These are phyloP conservation scores for Haberlea rhodopensis DNA, from an alignment of 257 asterid species.

Conservation along the genomic window DNA sequence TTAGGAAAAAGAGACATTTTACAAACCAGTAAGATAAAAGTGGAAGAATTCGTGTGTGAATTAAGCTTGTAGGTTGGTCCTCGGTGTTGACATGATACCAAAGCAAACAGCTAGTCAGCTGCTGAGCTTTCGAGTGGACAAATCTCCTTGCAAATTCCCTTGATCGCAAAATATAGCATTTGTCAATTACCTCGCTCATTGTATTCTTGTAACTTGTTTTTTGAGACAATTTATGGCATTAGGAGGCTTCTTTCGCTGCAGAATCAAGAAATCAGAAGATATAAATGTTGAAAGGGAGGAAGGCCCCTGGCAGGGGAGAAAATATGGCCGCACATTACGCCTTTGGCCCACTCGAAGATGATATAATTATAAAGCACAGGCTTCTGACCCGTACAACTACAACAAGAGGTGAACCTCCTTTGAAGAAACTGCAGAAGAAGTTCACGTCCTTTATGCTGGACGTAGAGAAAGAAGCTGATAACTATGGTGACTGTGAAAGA, in stretches of 20 bases:
- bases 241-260: conserved; percentile 27
- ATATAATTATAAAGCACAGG: conserved; percentile 79
- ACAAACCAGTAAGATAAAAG: neutral
- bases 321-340: conserved; percentile 69
- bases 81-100: neutral
- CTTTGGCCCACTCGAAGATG: conserved; percentile 91
- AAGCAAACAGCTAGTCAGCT: too few relatives aligned
- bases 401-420: conserved; percentile 93
- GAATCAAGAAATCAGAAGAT: conserved; percentile 28
- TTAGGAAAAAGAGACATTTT: too few relatives aligned
- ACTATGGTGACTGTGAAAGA: conserved; percentile 72
- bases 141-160: neutral
- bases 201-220: neutral
- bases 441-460: conserved; percentile 68
- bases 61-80: neutral
- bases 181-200: neutral
- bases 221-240: neutral
- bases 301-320: conserved; percentile 71
- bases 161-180: neutral
- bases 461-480: conserved; percentile 75
- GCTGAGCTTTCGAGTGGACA: neutral
- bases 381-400: conserved; percentile 94
- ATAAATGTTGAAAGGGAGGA: conserved; percentile 75
- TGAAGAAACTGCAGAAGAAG: conserved; percentile 95
- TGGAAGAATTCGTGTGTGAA: neutral